Evolutionary conservation across 179 eudicot genomes (phyloP).

Genomic region (Amaranthus tricolor): DNA sequence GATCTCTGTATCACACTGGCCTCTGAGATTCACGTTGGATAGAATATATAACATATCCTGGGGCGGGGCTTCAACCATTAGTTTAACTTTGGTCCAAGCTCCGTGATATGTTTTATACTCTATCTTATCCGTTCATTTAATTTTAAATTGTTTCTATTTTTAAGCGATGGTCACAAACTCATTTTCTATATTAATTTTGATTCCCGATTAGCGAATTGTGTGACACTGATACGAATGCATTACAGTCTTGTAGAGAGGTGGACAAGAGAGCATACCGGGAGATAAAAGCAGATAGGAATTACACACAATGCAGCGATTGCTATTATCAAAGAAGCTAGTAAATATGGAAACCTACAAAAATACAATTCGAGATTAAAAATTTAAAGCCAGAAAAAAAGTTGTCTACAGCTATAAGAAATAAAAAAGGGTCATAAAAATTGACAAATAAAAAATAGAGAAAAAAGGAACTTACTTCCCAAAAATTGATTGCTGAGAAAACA

Average conservation of each 20-base stretch:
- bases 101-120: too few species aligned
- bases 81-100: too few species aligned
- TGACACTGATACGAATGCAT: too few species aligned
- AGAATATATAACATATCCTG: too few species aligned
- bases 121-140: too few species aligned
- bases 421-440: not conserved
- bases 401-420: not conserved
- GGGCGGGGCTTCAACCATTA: too few species aligned
- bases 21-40: too few species aligned
- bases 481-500: slow-evolving; percentile 47
- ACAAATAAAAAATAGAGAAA: slow-evolving; percentile 3
- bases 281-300: slow-evolving; percentile 37
- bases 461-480: slow-evolving; percentile 47
- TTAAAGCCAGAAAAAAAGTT: not conserved
- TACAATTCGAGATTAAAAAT: not conserved
- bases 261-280: slow-evolving; percentile 42
- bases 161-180: too few species aligned
- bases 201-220: too few species aligned
- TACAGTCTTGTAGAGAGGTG: not conserved
- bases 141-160: too few species aligned
- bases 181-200: too few species aligned
- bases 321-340: slow-evolving; percentile 48
- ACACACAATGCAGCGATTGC: slow-evolving; percentile 48
- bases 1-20: too few species aligned
- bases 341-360: slow-evolving; percentile 55